Base-by-base conservation (phyloP, 169 alveolate genomes). In the Cryptosporidium tyzzeri region DNA sequence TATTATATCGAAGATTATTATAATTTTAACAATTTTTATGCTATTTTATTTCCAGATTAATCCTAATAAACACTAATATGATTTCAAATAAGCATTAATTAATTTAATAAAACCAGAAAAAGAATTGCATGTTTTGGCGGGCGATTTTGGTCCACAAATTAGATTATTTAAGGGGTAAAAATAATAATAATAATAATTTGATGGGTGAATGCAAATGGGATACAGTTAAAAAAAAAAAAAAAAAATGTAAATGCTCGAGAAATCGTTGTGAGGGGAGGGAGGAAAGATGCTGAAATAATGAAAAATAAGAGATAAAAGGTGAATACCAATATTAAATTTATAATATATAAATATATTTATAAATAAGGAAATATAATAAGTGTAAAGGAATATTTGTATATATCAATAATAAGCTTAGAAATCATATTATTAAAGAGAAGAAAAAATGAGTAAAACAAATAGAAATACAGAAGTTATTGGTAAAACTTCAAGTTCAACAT, bases 91-190 rank as follows among this genome's bases (percentile, higher is more conserved):
- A n/a, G 0, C 35, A 55, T 26, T 65, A 33, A 7, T 26, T 29
- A 65, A 33, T 31, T 23, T 26, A 65, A 31, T 1, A 33, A 65
- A 37, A 41, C 16, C 48, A 14, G 16, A 10, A 33, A 65, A 65
- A 65, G 31, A 33, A 65, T 26, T 65, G 71, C 71, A 65, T 65
- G 71, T 35, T 65, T 65, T 65, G 71, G 71, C 71, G 71, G 71
- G 71, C 29, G 12, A 33, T 65, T 65, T n/a, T 14, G 50, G 48
- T 29, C 67, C 67, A 55, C 67, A 55, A 55, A 55, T 55, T 6
- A 26, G 67, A 55, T 55, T 14, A 55, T 55, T 41, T 8, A 21
- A 55, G 67, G 67, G 41, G 53, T 31, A 65, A 65, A 31, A 37
- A 65, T 31, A 31, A 1, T 1, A 33, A 1, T 1, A 33, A 37